Conservation (phyloP, 2,329 filamentous ascomycete species). For the Trichoderma guizhouense region DNA sequence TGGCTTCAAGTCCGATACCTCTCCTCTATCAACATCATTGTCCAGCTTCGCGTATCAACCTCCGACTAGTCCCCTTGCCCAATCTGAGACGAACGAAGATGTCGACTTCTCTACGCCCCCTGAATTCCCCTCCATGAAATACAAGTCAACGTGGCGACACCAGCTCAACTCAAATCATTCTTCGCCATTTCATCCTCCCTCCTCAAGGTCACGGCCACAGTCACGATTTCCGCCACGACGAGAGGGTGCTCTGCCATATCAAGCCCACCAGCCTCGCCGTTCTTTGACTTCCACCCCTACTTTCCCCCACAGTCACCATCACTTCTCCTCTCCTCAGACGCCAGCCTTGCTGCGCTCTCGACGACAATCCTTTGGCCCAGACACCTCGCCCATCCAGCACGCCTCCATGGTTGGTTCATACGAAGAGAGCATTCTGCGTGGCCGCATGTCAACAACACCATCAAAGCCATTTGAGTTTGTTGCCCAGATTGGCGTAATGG, state of each 20-base stretch:
- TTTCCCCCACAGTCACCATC: conserved; percentile 35
- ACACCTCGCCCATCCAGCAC: conserved; percentile 75
- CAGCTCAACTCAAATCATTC: conserved; percentile 65
- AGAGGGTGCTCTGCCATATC: conserved; percentile 62
- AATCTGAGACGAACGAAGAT: conserved; percentile 83
- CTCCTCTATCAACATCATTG: conserved; percentile 67
- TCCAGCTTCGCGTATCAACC: conserved; percentile 81
- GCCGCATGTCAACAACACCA: conserved; percentile 93
- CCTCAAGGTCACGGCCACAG: conserved; percentile 28
- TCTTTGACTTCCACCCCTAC: conserved; percentile 63
- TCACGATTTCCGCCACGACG: conserved; percentile 43
- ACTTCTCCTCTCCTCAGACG: conserved; percentile 48
- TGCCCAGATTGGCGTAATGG: conserved; percentile 91
- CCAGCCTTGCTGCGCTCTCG: conserved; percentile 51
- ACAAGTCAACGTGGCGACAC: conserved; percentile 55
- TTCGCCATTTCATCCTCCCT: conserved; percentile 42
- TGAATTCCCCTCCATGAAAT: conserved; percentile 39
- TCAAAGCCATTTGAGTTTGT: conserved; percentile 90
- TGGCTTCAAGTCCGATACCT: conserved; percentile 46
- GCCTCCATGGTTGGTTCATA: conserved; percentile 97
- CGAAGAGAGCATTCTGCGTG: conserved; percentile 91
- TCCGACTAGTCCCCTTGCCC: conserved; percentile 87
- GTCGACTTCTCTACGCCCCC: conserved; percentile 53
- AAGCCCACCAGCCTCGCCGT: conserved; percentile 74
- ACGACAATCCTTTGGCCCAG: conserved; percentile 68